phyloP scores from a whole-genome alignment of 164 flowering plant genomes.

The Tinospora cordifolia region DNA sequence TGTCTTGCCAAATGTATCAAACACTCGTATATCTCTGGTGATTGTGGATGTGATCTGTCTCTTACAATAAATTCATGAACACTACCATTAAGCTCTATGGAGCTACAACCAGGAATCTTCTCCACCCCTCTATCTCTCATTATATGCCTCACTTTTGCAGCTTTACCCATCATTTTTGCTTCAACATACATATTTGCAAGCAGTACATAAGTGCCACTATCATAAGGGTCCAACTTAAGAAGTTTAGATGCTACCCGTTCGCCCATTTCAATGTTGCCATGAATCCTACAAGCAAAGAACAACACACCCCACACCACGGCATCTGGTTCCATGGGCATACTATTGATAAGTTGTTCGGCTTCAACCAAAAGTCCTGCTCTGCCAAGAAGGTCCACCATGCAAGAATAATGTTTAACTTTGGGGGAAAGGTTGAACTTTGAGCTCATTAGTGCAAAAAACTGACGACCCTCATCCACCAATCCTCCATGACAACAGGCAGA shows the following conservation, averaged over 20 bases:
- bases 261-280: slow-evolving; percentile 8
- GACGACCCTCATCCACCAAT: slow-evolving; percentile 11
- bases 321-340: slow-evolving; percentile 16
- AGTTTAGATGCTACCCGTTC: slow-evolving; percentile 9
- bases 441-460: slow-evolving; percentile 33
- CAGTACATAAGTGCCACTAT: slow-evolving; percentile 37
- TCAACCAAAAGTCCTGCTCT: slow-evolving; percentile 11
- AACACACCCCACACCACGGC: slow-evolving; percentile 1
- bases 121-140: slow-evolving; percentile 11
- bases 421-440: slow-evolving; percentile 33
- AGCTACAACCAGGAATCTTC: slow-evolving; percentile 15
- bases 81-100: slow-evolving; percentile 5
- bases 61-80: slow-evolving; percentile 7
- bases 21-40: slow-evolving; percentile 38
- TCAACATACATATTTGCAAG: slow-evolving; percentile 59
- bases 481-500: slow-evolving; percentile 16
- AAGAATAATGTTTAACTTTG: slow-evolving; percentile 11
- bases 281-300: slow-evolving; percentile 13
- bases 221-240: slow-evolving; percentile 13
- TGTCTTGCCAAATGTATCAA: slow-evolving; percentile 36
- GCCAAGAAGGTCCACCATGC: slow-evolving; percentile 17
- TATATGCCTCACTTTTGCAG: slow-evolving; percentile 8
- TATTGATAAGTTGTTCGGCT: slow-evolving; percentile 8
- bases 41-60: slow-evolving; percentile 32
- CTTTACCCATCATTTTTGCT: slow-evolving; percentile 47